Percentiles rank a stretch among this genome's conserved stretches.
These are phyloP conservation scores for Quercus agrifolia DNA, from an alignment of 306 rosid species.

Conservation along the genomic window DNA sequence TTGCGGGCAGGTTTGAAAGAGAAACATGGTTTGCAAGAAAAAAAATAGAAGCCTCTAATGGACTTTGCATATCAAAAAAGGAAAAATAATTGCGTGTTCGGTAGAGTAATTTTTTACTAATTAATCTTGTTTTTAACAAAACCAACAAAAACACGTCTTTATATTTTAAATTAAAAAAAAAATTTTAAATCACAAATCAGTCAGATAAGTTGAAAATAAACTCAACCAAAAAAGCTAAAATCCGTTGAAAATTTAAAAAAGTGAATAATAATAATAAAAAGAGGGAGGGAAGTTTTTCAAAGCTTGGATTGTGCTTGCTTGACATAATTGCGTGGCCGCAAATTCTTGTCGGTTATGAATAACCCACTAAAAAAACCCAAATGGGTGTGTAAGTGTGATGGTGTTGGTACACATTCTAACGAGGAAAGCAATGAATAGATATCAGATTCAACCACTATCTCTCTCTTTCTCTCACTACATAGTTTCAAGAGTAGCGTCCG, in stretches of 20 bases:
- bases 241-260: not conserved
- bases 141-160: too few species aligned
- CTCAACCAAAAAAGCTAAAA: too few species aligned
- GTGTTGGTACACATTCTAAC: not conserved
- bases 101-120: too few species aligned
- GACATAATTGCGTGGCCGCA: not conserved
- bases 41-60: not conserved
- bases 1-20: not conserved
- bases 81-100: too few species aligned
- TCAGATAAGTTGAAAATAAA: too few species aligned
- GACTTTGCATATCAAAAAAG: not conserved
- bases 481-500: not conserved
- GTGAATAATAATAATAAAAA: not conserved
- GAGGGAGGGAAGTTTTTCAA: not conserved
- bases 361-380: slow-evolving; percentile 4
- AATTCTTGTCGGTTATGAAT: not conserved
- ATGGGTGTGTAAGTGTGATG: not conserved
- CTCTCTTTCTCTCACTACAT: not conserved
- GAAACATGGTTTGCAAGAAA: not conserved
- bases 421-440: slow-evolving; percentile 1
- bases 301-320: not conserved
- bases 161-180: too few species aligned
- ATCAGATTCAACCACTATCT: not conserved
- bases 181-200: too few species aligned
- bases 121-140: too few species aligned